Percentiles rank a stretch among this genome's conserved stretches.
Conservation (phyloP, 352 stramenopile genomes). For the Phytophthora ramorum region DNA sequence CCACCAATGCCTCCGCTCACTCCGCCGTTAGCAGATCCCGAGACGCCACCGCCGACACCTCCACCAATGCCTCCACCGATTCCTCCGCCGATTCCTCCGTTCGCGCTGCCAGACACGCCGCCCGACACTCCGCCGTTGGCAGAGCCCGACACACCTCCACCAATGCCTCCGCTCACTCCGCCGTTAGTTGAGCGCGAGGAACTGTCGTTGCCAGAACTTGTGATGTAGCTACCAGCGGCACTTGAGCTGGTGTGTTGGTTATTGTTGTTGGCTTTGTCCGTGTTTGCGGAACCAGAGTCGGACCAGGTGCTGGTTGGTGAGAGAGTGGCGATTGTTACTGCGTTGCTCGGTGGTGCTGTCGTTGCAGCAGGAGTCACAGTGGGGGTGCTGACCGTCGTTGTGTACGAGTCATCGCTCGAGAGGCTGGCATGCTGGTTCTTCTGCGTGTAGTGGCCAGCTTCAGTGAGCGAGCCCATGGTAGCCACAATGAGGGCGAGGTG, state of each 20-base stretch:
- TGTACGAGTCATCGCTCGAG: constrained; percentile 20
- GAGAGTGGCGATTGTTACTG: neutral
- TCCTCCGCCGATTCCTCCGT: too few species aligned
- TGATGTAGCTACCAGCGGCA: neutral
- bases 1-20: too few species aligned
- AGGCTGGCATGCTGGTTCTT: constrained; percentile 10
- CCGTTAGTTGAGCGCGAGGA: neutral
- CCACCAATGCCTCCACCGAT: too few species aligned
- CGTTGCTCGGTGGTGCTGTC: neutral
- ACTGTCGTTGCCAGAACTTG: too few species aligned
- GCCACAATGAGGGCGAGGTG: constrained; percentile 33
- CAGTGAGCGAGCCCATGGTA: constrained; percentile 31
- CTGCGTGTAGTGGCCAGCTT: constrained; percentile 19
- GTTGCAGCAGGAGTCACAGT: neutral
- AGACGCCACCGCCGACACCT: too few species aligned
- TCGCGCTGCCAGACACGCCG: too few species aligned
- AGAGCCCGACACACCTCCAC: neutral
- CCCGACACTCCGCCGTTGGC: neutral
- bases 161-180: neutral
- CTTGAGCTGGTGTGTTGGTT: neutral
- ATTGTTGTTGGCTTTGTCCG: neutral
- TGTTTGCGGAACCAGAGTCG: neutral
- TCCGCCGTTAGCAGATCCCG: too few species aligned
- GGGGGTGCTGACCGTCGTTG: neutral
- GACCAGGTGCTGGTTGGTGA: neutral